A percentile compares a stretch with the other conserved stretches of the same genome.
Conservation (phyloP, 257 asterid species). For the Penstemon eatonii region DNA sequence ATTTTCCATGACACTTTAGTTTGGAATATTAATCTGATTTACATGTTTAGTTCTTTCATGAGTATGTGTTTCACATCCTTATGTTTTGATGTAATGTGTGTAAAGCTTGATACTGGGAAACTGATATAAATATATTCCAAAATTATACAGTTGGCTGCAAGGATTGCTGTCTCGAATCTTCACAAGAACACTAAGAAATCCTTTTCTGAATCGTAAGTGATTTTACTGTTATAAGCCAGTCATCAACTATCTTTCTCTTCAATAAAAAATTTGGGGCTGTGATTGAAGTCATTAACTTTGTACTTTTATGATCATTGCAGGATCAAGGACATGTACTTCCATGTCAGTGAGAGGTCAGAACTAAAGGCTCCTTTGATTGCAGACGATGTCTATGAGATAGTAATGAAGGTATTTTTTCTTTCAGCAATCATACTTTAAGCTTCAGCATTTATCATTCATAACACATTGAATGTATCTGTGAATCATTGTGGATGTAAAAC, state of each 20-base stretch:
- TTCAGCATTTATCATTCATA: neutral
- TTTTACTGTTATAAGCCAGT: neutral
- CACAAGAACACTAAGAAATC: slow-evolving; percentile 96
- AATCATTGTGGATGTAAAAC: no score
- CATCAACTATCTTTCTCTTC: neutral
- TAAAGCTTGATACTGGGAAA: no score
- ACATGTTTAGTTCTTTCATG: no score
- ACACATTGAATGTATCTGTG: no score
- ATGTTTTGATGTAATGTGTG: no score
- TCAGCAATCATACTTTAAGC: neutral
- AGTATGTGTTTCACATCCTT: no score
- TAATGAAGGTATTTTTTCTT: slow-evolving; percentile 62
- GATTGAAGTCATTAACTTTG: neutral
- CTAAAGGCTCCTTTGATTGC: slow-evolving; percentile 78
- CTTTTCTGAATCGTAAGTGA: slow-evolving; percentile 91
- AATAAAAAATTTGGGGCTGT: no score
- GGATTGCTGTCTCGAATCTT: slow-evolving; percentile 97
- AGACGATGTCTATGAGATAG: slow-evolving; percentile 79
- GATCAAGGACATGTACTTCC: slow-evolving; percentile 79
- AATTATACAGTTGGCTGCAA: slow-evolving; percentile 81
- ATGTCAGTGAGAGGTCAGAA: slow-evolving; percentile 84
- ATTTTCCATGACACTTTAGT: no score
- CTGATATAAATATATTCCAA: no score
- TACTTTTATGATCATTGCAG: slow-evolving; percentile 34
- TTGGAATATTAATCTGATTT: no score